A percentile compares a stretch with the other conserved stretches of the same genome.
These are phyloP conservation scores for Cucurbitaria berberidis DNA, from an alignment of 2,329 filamentous ascomycete genomes.

Conservation along the genomic window DNA sequence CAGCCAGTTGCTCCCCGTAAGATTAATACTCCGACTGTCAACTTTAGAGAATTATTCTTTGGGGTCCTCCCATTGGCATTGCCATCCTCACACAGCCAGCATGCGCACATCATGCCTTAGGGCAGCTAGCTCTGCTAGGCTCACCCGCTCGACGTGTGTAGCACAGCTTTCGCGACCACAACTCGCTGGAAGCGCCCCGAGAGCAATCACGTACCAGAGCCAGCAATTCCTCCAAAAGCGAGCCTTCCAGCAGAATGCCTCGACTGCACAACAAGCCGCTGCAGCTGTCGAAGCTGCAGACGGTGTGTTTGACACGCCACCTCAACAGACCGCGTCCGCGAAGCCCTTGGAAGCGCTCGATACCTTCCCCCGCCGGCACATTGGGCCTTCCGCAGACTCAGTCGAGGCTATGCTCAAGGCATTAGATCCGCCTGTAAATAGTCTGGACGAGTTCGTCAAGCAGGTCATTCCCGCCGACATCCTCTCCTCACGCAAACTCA, in stretches of 20 bases:
- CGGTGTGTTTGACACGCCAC: constrained; percentile 39
- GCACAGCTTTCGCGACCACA: constrained; percentile 30
- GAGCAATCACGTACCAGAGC: constrained; percentile 21
- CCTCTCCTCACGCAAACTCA: constrained; percentile 68
- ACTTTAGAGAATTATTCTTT: background rate
- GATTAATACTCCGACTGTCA: background rate
- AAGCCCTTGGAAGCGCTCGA: constrained; percentile 57
- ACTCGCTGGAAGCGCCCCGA: constrained; percentile 21
- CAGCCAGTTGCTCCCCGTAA: background rate
- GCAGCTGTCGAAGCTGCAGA: constrained; percentile 32
- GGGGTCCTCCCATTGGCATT: constrained; percentile 4
- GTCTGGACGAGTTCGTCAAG: constrained; percentile 80
- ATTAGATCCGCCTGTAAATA: constrained; percentile 74
- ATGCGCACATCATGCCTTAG: constrained; percentile 44
- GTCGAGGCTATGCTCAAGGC: constrained; percentile 79
- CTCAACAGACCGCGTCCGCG: constrained; percentile 23
- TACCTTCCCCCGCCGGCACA: constrained; percentile 81
- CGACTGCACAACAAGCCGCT: constrained; percentile 22
- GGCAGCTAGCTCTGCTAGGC: constrained; percentile 38
- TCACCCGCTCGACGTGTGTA: constrained; percentile 28
- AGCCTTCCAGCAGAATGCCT: constrained; percentile 31
- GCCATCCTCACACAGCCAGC: constrained; percentile 10
- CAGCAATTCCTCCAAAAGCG: constrained; percentile 25
- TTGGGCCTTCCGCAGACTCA: constrained; percentile 76
- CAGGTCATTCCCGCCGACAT: constrained; percentile 85